A percentile compares a stretch with the other conserved stretches of the same genome.
phyloP scores from a whole-genome alignment of 2,329 filamentous ascomycete genomes.

The Aureobasidium sp. region DNA sequence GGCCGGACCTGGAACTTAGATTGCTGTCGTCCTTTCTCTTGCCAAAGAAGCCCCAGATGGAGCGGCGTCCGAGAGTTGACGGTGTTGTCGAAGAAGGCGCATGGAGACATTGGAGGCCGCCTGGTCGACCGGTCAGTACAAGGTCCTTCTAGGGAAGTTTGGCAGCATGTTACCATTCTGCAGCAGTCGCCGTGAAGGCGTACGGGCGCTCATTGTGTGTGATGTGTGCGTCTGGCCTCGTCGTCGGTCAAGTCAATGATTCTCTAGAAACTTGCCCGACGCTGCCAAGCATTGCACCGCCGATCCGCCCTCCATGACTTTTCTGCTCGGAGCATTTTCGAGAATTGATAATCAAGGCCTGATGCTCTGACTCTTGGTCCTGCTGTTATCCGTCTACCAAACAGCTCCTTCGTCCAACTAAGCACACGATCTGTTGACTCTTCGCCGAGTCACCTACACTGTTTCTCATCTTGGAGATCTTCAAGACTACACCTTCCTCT shows the following conservation, averaged over 20 bases:
- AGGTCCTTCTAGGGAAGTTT: not conserved
- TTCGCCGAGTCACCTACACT: not conserved
- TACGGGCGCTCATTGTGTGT: conserved; percentile 54
- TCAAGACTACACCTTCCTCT: not conserved
- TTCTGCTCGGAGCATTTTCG: not conserved
- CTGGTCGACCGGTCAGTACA: not conserved
- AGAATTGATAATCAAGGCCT: conserved; percentile 8
- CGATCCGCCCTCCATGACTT: too few species aligned
- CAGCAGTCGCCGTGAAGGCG: conserved; percentile 54
- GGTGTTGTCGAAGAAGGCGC: conserved; percentile 14
- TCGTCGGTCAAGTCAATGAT: not conserved
- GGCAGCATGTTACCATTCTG: conserved; percentile 46
- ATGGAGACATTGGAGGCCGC: conserved; percentile 17
- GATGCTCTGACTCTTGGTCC: not conserved
- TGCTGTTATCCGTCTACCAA: not conserved
- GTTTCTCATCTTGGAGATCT: not conserved
- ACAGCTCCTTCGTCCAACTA: not conserved
- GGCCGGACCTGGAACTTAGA: not conserved
- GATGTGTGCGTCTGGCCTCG: not conserved
- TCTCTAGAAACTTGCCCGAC: not conserved
- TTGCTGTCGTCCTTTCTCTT: conserved; percentile 15
- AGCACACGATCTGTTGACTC: not conserved
- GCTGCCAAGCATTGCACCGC: not conserved
- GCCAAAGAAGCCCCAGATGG: conserved; percentile 18
- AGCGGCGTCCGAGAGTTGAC: conserved; percentile 16